These are phyloP conservation scores for Chlorella sp. DNA, from an alignment of 139 green algal species.

Conservation along the genomic window DNA sequence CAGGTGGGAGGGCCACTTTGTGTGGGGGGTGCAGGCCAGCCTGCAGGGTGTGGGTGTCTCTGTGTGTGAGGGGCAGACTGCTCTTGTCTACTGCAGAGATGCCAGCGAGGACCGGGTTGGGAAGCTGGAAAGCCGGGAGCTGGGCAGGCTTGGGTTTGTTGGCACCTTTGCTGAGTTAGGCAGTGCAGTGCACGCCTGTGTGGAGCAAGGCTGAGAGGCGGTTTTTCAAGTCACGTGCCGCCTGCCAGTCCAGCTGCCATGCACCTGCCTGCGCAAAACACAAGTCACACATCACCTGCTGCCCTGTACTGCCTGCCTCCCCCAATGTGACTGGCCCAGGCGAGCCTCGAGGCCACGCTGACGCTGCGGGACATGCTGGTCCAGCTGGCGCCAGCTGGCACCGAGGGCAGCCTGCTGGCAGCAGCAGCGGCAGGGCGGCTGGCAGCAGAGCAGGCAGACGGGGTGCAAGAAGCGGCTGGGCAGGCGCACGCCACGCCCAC, in stretches of 20 bases:
- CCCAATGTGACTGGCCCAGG: not conserved
- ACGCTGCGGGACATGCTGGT: constrained; percentile 33
- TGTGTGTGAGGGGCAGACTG: no score
- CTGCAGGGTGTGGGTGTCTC: not conserved
- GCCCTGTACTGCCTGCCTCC: not conserved
- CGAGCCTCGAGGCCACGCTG: constrained; percentile 43
- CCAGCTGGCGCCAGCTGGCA: not conserved
- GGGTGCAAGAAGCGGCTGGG: no score
- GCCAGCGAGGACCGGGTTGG: no score
- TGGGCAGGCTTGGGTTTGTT: not conserved
- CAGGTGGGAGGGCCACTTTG: not conserved
- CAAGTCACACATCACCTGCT: not conserved
- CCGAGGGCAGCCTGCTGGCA: not conserved
- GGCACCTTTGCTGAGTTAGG: not conserved
- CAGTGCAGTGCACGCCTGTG: not conserved
- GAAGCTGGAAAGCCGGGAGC: no score
- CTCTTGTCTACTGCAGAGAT: no score
- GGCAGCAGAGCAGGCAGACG: not conserved
- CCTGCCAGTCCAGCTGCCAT: not conserved
- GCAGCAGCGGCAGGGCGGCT: not conserved
- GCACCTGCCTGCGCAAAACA: not conserved
- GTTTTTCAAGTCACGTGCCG: not conserved
- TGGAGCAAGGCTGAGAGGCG: no score
- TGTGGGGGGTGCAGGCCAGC: not conserved
- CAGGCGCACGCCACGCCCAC: no score